Evolutionary conservation across 164 flowering plant genomes (phyloP), one percentile per base, ranked within the genome.

Genomic region (Vitis labrusca): DNA sequence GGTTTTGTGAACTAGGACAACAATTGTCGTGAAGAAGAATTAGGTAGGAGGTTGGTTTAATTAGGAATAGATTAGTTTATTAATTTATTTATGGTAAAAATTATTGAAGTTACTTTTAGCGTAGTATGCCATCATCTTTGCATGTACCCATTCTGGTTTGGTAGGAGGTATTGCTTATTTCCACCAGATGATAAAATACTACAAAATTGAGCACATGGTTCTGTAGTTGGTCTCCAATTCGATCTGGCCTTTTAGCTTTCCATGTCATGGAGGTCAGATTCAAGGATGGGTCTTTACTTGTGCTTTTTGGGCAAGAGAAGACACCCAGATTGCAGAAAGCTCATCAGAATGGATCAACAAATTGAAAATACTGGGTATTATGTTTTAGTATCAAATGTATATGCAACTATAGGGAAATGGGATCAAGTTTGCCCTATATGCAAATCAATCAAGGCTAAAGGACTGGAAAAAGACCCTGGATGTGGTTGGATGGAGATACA

Each of bases 71-170:
- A 1, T 23, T 23, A 23, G 27, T 23, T 23, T 23, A 0, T 23
- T 23, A 1, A 23, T 23, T 23, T 23, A 23, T 23, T 23, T 23
- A 23, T 1, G 27, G 27, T 23, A 23, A 23, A 23, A 23, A 23
- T 23, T 1, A 23, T 23, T 23, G 27, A 23, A 23, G 27, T 23
- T 23, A 23, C 27, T 23, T 23, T 0, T 23, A 23, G 27, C 2
- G 0, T 1, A 23, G 0, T 23, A 23, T 66, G 82, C 82, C 47
- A 62, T 81, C 13, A 66, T 84, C 23, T 79, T 44, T 77, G 85
- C 87, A 16, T 84, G 87, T 65, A 84, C 85, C 60, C 87, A 84
- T 71, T 72, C 83, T 9, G 83, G 87, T 64, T 74, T 84, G 71
- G 78, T 81, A 7, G 71, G 78, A 63, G 79, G 87, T 32, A 49